Conservation (phyloP, 1,139 yeast genomes). For the Magnusiomyces suaveolens region DNA sequence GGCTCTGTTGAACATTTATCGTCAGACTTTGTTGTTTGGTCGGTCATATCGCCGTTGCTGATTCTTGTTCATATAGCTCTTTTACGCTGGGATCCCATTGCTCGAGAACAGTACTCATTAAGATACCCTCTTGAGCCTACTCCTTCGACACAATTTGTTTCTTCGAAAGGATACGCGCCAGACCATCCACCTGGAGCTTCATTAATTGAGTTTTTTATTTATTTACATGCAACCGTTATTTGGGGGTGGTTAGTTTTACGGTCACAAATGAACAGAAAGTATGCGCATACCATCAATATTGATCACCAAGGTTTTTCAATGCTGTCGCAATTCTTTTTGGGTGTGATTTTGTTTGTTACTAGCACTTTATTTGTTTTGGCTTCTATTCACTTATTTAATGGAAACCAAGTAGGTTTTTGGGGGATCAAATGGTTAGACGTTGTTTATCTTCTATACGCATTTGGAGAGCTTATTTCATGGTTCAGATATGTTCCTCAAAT, state of each 20-base stretch:
- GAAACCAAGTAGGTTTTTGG: background rate
- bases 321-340: background rate
- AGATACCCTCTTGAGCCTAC: slow-evolving; percentile 10
- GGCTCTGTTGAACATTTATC: slow-evolving; percentile 15
- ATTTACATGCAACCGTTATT: slow-evolving; percentile 2
- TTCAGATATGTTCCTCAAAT: slow-evolving; percentile 17
- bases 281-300: slow-evolving; percentile 10
- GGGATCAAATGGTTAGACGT: slow-evolving; percentile 16
- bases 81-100: slow-evolving; percentile 8
- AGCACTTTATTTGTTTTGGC: slow-evolving; percentile 1
- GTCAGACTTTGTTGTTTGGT: slow-evolving; percentile 15
- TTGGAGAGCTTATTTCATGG: slow-evolving; percentile 14
- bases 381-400: background rate
- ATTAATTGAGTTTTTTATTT: slow-evolving; percentile 5
- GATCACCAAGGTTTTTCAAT: slow-evolving; percentile 9
- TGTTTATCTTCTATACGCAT: slow-evolving; percentile 17
- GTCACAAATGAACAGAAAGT: slow-evolving; percentile 5
- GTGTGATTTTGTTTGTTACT: slow-evolving; percentile 1
- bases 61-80: slow-evolving; percentile 9
- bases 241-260: slow-evolving; percentile 6
- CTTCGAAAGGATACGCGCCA: slow-evolving; percentile 10
- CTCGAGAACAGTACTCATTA: slow-evolving; percentile 8
- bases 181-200: slow-evolving; percentile 12
- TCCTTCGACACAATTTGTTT: slow-evolving; percentile 1
- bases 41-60: slow-evolving; percentile 9